A percentile compares a stretch with the other conserved stretches of the same genome.
Conservation (phyloP, 805 yeast species). For the Maudiozyma turicensis region DNA sequence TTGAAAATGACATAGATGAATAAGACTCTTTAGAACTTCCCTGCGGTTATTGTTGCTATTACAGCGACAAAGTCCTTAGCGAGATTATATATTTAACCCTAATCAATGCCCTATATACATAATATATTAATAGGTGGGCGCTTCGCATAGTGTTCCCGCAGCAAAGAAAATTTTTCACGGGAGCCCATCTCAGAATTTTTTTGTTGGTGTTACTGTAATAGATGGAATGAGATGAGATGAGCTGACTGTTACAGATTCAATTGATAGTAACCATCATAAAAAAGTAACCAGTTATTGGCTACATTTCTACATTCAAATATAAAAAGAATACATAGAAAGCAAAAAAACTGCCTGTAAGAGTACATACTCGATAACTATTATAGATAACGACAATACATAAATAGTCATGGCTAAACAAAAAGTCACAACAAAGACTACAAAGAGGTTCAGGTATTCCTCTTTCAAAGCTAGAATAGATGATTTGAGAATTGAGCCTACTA, state of each 20-base stretch:
- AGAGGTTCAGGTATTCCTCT: slow-evolving; percentile 57
- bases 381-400: background rate
- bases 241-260: too few species aligned
- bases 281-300: too few species aligned
- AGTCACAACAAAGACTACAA: slow-evolving; percentile 45
- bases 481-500: slow-evolving; percentile 69
- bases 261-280: too few species aligned
- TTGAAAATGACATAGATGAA: too few species aligned
- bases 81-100: too few species aligned
- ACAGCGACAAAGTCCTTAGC: too few species aligned
- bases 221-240: background rate
- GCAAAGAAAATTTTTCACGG: background rate
- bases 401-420: slow-evolving; percentile 28
- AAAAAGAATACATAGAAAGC: background rate
- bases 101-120: too few species aligned
- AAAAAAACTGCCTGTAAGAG: background rate
- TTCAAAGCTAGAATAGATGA: slow-evolving; percentile 79
- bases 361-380: background rate
- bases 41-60: too few species aligned
- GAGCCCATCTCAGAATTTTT: background rate
- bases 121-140: background rate
- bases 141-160: background rate
- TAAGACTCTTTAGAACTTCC: too few species aligned
- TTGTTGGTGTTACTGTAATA: background rate
- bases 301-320: background rate